phyloP scores from a whole-genome alignment of 2,329 filamentous ascomycete genomes.

The Lojkania enalia region DNA sequence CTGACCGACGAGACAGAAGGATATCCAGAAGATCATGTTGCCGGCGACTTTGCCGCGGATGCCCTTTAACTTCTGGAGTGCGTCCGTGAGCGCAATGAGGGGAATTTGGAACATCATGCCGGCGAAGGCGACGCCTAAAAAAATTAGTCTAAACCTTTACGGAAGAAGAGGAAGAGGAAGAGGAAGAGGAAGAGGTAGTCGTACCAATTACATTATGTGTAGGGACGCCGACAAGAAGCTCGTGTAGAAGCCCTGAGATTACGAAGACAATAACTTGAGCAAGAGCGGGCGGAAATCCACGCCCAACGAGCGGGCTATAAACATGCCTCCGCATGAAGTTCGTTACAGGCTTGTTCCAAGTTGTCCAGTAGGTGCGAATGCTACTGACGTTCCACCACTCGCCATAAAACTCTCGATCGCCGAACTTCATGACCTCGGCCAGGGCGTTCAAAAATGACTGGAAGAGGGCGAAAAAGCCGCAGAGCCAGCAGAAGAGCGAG shows the following conservation, averaged over 20 bases:
- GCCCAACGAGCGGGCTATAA: slow-evolving; percentile 82
- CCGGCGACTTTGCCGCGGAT: slow-evolving; percentile 78
- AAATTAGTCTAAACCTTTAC: slow-evolving; percentile 3
- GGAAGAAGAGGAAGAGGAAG: slow-evolving; percentile 4
- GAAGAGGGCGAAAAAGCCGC: slow-evolving; percentile 95
- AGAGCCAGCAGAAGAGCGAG: slow-evolving; percentile 93
- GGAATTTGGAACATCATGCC: slow-evolving; percentile 95
- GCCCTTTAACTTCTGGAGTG: slow-evolving; percentile 76
- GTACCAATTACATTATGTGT: slow-evolving; percentile 89
- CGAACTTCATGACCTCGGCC: slow-evolving; percentile 87
- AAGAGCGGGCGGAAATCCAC: slow-evolving; percentile 71
- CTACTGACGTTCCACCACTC: slow-evolving; percentile 93
- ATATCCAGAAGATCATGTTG: slow-evolving; percentile 95
- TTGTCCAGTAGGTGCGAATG: slow-evolving; percentile 87
- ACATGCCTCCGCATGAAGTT: slow-evolving; percentile 96
- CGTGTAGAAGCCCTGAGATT: slow-evolving; percentile 86
- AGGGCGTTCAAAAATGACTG: slow-evolving; percentile 90
- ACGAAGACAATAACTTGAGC: slow-evolving; percentile 85
- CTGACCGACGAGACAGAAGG: slow-evolving; percentile 93
- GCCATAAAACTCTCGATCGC: slow-evolving; percentile 91
- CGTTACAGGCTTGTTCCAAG: slow-evolving; percentile 97
- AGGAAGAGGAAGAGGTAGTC: slow-evolving; percentile 1
- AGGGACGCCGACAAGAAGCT: slow-evolving; percentile 88
- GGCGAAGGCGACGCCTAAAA: slow-evolving; percentile 83
- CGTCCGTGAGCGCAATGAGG: slow-evolving; percentile 78